Conservation (phyloP, 768 basidiomycete genomes). For the Chalciporus piperatus region DNA sequence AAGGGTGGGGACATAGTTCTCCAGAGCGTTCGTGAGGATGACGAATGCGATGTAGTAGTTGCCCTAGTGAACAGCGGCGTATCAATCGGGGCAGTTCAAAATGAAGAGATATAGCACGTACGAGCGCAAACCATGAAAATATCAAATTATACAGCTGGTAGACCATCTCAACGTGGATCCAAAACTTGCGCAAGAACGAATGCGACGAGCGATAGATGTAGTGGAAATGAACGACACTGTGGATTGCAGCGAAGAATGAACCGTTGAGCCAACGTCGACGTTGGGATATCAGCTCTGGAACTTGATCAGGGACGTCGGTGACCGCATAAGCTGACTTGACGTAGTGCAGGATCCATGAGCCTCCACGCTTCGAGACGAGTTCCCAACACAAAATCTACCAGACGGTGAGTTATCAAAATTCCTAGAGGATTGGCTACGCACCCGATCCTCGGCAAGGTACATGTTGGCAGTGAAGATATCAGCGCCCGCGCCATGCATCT, state of each 20-base stretch:
- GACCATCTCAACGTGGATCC: conserved; percentile 92
- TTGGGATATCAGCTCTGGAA: conserved; percentile 93
- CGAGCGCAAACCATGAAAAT: conserved; percentile 89
- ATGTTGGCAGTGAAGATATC: conserved; percentile 96
- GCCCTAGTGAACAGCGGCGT: conserved; percentile 42
- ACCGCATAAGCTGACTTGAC: conserved; percentile 93
- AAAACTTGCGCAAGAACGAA: conserved; percentile 77
- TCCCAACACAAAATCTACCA: conserved; percentile 92
- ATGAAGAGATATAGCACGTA: conserved; percentile 32
- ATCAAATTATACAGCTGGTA: conserved; percentile 90
- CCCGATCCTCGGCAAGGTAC: conserved; percentile 91
- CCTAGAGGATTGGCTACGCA: conserved; percentile 27
- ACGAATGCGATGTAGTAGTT: conserved; percentile 91
- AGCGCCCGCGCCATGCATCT: conserved; percentile 83
- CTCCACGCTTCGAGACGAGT: conserved; percentile 89
- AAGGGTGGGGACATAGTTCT: conserved; percentile 59
- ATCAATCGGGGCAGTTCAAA: neutral
- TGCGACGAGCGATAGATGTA: conserved; percentile 94
- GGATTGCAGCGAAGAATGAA: conserved; percentile 96
- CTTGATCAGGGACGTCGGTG: conserved; percentile 93
- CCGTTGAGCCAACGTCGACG: conserved; percentile 97
- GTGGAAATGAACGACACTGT: conserved; percentile 89
- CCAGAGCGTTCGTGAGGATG: conserved; percentile 73
- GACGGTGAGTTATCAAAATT: conserved; percentile 9
- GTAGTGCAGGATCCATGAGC: conserved; percentile 91